phyloP scores from a whole-genome alignment of 805 yeast genomes.

The Lachancea fermentati region DNA sequence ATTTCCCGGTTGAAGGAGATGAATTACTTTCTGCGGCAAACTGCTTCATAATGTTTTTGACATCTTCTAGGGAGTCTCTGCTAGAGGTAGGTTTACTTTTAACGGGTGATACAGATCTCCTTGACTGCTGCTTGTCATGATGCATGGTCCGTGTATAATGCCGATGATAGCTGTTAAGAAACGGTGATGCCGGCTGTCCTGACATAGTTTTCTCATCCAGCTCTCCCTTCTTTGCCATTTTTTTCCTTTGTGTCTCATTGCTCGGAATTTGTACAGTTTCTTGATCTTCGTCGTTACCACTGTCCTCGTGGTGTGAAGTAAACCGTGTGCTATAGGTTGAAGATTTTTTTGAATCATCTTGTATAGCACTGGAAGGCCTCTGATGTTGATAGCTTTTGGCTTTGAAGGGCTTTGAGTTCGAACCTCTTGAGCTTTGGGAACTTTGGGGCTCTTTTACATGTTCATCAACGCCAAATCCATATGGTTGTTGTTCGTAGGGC shows the following conservation, averaged over 20 bases:
- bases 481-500: conserved; percentile 32
- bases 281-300: background rate
- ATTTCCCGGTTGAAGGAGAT: background rate
- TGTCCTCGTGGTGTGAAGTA: background rate
- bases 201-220: background rate
- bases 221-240: conserved; percentile 3
- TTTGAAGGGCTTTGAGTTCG: conserved; percentile 24
- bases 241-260: conserved; percentile 4
- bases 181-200: conserved; percentile 12
- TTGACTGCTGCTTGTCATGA: conserved; percentile 12
- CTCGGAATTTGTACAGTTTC: background rate
- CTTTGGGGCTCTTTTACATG: conserved; percentile 13
- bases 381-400: conserved; percentile 23
- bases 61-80: conserved; percentile 13
- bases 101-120: conserved; percentile 24
- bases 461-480: conserved; percentile 28
- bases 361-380: conserved; percentile 3
- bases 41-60: conserved; percentile 16
- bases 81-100: conserved; percentile 18
- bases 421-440: background rate
- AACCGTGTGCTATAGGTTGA: conserved; percentile 8
- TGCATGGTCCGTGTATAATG: conserved; percentile 23
- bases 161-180: conserved; percentile 15
- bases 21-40: conserved; percentile 6
- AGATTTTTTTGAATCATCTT: background rate